Base-by-base conservation (phyloP, 2,329 filamentous ascomycete species). In the Stromatinia cepivora region DNA sequence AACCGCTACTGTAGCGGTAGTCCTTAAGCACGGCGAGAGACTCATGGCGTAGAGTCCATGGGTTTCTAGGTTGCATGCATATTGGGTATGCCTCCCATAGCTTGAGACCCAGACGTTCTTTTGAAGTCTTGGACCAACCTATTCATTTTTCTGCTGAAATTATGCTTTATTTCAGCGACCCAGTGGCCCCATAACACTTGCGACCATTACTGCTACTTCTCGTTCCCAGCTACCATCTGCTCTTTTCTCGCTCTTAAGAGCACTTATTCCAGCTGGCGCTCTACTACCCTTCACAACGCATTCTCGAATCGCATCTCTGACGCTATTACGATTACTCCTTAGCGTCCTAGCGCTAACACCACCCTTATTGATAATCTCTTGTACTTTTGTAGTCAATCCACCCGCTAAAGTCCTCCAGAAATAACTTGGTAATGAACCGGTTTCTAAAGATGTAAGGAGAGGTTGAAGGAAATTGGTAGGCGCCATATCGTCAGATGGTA, bases 191-290 rank as follows among this genome's bases (percentile, higher is more conserved):
- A 93, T 84, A 8, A 97, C 88, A 75, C 92, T 92, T 66, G 92
- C 90, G 54, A 97, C 91, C 94, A 98, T 97, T 61, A 98, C 94
- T 1, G 94, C 93, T 61, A 94, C 90, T 81, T 98, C 95, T 52
- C 94, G 86, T 76, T 97, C 94, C 92, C 93, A 97, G 69, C 83
- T 86, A 9, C 82, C 83, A 72, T 79, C 81, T 72, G 81, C 81
- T 17, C 81, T 81, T n/a, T 81, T 70, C 13, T 67, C 63, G 77
- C 46, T 79, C 90, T 93, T 97, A 17, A 79, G 78, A 11, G 77
- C 78, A 0, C 83, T 86, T 20, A 84, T 85, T 1, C 76, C 78
- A 67, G 45, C 93, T 2, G 92, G 92, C 64, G 90, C 78, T 78
- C 89, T 87, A 48, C 89, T 91, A 0, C 94, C 94, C 65, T 87